A percentile compares a stretch with the other conserved stretches of the same genome.
Evolutionary conservation across 1,139 yeast species (phyloP).

Genomic region (Magnusiomyces ingens): DNA sequence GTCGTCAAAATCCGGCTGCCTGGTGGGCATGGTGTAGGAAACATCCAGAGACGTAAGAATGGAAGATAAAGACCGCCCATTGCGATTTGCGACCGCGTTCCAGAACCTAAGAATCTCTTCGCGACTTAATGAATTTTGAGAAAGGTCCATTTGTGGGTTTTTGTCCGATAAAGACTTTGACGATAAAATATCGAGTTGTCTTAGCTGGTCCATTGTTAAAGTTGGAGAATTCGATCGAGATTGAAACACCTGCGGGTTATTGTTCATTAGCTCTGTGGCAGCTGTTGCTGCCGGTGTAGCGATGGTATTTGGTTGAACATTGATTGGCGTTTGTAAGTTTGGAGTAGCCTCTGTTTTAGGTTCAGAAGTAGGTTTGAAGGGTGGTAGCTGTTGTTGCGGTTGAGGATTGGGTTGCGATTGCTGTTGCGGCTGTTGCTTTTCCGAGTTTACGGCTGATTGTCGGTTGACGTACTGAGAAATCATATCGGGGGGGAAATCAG

Average conservation of each 20-base stretch:
- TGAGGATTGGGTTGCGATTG: not conserved
- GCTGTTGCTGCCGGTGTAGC: not conserved
- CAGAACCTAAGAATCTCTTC: not conserved
- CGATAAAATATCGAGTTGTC: not conserved
- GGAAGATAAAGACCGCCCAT: not conserved
- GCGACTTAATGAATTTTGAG: not conserved
- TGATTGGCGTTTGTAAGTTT: not conserved
- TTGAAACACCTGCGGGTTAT: not conserved
- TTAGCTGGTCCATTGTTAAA: not conserved
- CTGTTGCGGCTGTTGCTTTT: not conserved
- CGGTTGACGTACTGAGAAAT: not conserved
- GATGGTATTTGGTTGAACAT: not conserved
- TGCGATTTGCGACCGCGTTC: not conserved
- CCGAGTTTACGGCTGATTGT: too few species aligned
- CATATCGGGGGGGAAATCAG: conserved; percentile 3
- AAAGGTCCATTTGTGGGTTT: not conserved
- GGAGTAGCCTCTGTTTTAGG: not conserved
- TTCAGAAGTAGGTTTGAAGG: not conserved
- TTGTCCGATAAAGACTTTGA: not conserved
- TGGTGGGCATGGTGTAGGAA: conserved; percentile 1
- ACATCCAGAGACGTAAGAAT: not conserved
- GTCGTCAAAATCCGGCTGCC: too few species aligned
- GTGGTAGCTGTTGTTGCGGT: not conserved
- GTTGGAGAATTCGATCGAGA: not conserved
- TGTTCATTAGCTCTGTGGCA: not conserved